These are phyloP conservation scores for Mrakia gelida DNA, from an alignment of 768 basidiomycete genomes.

Conservation along the genomic window DNA sequence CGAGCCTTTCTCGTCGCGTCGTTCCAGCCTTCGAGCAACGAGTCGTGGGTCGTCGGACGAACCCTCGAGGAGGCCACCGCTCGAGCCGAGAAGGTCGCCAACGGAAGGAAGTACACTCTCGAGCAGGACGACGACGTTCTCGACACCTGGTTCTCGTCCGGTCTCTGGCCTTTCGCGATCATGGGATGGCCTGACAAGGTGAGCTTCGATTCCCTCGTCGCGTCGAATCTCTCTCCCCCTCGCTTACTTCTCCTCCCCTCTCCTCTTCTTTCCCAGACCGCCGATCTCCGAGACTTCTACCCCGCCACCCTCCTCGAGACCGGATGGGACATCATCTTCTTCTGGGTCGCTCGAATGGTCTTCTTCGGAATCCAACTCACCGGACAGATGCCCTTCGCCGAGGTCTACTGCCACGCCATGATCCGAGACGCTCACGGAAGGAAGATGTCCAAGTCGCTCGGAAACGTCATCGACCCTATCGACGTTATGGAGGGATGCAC, in stretches of 20 bases:
- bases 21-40: conserved; percentile 59
- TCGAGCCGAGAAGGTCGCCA: conserved; percentile 62
- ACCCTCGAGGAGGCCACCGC: conserved; percentile 68
- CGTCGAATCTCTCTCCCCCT: background rate
- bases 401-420: conserved; percentile 98
- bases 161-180: conserved; percentile 94
- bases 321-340: conserved; percentile 99
- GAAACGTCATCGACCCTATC: conserved; percentile 94
- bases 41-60: conserved; percentile 88
- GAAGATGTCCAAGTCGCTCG: conserved; percentile 98
- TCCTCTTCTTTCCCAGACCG: conserved; percentile 52
- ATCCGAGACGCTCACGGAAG: conserved; percentile 96
- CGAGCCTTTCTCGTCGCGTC: background rate
- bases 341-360: conserved; percentile 99
- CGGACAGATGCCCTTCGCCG: conserved; percentile 83
- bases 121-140: conserved; percentile 95
- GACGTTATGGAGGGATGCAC: conserved; percentile 84
- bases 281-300: conserved; percentile 75
- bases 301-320: conserved; percentile 90
- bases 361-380: conserved; percentile 86
- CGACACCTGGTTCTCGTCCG: conserved; percentile 99
- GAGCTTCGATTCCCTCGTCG: conserved; percentile 23
- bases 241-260: too few species aligned
- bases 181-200: conserved; percentile 97
- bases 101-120: conserved; percentile 63